Evolutionary conservation across 140 eudicot species (phyloP), one percentile per base, ranked within the genome.

Genomic region (Ambrosia hybrid): DNA sequence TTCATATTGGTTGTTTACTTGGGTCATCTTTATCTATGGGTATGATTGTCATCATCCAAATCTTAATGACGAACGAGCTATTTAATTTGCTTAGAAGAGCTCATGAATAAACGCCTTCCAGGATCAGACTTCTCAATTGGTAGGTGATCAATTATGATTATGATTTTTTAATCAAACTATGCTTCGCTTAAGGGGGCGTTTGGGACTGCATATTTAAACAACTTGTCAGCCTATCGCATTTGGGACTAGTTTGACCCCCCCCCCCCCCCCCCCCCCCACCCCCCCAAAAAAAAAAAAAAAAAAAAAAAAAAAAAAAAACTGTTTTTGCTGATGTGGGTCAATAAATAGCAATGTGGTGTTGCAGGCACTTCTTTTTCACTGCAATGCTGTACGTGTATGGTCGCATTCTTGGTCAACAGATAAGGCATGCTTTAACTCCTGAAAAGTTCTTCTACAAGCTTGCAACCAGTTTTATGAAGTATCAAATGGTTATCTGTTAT

Each of bases 321-420:
- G 13, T 26, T 52, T 6, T 14, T 66, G 57, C 8, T 30, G 4
- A 68, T 56, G 57, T 53, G 67, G 52, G 14, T 30, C 15, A 15
- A 30, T 57, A 79, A 53, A 45, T 15, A 11, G 48, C 14, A 76
- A 13, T 45, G 52, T 66, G 52, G 69, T 67, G 17, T 75, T 14
- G 38, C 87, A 91, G 96, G 97, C 91, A 91, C 65, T 91, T 91
- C 82, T 88, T 91, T 85, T 84, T 91, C 79, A 88, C 97, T 9
- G 93, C 96, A 14, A 86, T 91, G 97, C 77, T 91, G 59, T 91
- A 70, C 67, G 91, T 91, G 69, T 91, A 91, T 61, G 97, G 97
- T 66, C 93, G 97, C 8, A 88, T 91, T 70, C 85, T 91, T 14
- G 67, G 83, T 66, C 97, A 86, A 59, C 87, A 79, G 48, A 89